Evolutionary conservation across 2,329 filamentous ascomycete genomes (phyloP).

Genomic region (Fusarium chuoi): DNA sequence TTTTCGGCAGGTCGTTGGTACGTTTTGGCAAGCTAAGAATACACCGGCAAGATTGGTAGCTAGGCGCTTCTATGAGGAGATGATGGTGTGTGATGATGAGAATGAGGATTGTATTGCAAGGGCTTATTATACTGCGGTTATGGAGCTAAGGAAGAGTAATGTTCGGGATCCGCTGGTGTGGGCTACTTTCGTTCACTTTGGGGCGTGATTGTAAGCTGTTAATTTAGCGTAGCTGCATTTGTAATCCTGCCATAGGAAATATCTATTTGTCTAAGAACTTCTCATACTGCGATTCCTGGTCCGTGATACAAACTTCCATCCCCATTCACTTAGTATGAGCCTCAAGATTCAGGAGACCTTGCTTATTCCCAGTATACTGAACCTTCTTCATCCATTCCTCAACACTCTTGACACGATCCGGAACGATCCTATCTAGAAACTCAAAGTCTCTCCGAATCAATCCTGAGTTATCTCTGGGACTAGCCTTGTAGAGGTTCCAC

Average conservation of each 20-base stretch:
- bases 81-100: rapidly evolving
- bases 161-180: not conserved
- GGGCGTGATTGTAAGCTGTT: too few species aligned
- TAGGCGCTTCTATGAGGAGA: not conserved
- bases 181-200: not conserved
- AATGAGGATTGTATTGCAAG: not conserved
- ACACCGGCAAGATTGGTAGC: rapidly evolving
- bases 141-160: not conserved
- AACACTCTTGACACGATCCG: not conserved
- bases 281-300: too few species aligned
- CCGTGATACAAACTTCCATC: not conserved
- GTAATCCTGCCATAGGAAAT: too few species aligned
- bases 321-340: not conserved
- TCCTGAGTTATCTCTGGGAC: not conserved
- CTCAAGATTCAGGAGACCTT: not conserved
- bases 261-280: too few species aligned
- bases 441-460: not conserved
- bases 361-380: not conserved
- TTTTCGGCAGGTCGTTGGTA: rapidly evolving
- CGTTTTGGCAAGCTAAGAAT: not conserved
- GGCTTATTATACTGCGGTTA: not conserved
- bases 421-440: not conserved
- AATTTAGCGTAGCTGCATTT: too few species aligned
- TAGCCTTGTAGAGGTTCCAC: not conserved
- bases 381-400: not conserved